Percentiles rank a stretch among this genome's conserved stretches.
These are phyloP conservation scores for Centrapalus pauciflorus DNA, from an alignment of 129 eudicot species.

Conservation along the genomic window DNA sequence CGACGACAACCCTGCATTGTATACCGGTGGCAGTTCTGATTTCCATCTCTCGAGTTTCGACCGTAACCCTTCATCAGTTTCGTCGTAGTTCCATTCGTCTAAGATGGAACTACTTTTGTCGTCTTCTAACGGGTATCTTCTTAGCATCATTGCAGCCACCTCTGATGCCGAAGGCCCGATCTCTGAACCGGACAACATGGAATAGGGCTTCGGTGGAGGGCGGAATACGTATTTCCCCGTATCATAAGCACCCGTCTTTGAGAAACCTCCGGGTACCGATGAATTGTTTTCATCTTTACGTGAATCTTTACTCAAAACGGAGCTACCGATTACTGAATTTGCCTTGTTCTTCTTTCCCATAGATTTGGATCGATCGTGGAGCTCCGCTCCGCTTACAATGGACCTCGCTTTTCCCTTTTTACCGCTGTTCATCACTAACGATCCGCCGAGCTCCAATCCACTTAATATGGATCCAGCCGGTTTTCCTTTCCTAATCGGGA, in stretches of 20 bases:
- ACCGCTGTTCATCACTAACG: neutral
- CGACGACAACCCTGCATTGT: conserved; percentile 26
- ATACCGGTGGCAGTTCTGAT: conserved; percentile 43
- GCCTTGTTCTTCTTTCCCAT: conserved; percentile 29
- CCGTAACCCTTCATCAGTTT: conserved; percentile 57
- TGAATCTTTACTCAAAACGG: too few species aligned
- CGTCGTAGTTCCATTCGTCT: conserved; percentile 63
- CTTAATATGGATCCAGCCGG: conserved; percentile 23
- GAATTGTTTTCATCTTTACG: too few species aligned
- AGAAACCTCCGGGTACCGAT: too few species aligned
- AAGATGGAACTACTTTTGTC: conserved; percentile 52
- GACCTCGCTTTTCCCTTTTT: conserved; percentile 52
- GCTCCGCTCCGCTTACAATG: conserved; percentile 37
- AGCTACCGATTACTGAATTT: conserved; percentile 35
- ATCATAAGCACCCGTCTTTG: too few species aligned
- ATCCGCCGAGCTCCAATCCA: neutral
- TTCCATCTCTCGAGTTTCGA: conserved; percentile 74
- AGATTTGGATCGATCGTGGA: conserved; percentile 19
- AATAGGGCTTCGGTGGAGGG: conserved; percentile 20
- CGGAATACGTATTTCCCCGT: neutral
- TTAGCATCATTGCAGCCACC: conserved; percentile 49
- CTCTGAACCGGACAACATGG: conserved; percentile 51
- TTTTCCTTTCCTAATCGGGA: neutral
- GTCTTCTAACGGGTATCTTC: conserved; percentile 34
- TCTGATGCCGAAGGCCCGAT: conserved; percentile 68